Evolutionary conservation across 1,284 basidiomycete species (phyloP), one percentile per base, ranked within the genome.

Genomic region (Agroathelia rolfsii): DNA sequence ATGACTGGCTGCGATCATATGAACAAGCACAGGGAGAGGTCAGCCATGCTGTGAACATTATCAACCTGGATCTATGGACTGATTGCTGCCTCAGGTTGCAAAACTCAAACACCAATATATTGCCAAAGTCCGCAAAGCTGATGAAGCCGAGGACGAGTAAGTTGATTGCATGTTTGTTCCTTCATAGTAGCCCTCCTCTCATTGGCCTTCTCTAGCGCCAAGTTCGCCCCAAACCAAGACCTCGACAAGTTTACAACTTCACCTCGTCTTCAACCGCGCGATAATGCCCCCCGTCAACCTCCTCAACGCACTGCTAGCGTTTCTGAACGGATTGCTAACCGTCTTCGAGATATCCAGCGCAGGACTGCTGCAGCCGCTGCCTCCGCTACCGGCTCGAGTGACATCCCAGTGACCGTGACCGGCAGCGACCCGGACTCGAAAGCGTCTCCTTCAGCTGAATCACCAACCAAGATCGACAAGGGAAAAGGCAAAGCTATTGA

Each of bases 101-200:
- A 79, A 80, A 53, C 58, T 88, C 37, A 87, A 83, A 55, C 69
- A 78, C 36, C 63, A 72, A 28, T 92, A 92, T 48, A 52, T 85
- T n/a, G 57, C 64, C 19, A 92, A 89, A 56, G 76, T 72, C 1
- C 72, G 84, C 32, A 68, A 71, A 22, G 87, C 87, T 3, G 88
- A 93, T 44, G 88, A 93, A 50, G 78, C 81, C 17, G 87, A 89
- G 50, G 88, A 93, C 52, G 87, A 92, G 87, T 92, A 56, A 50
- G 82, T 61, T 12, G 22, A 20, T 3, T 3, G 16, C 19, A n/a
- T n/a, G n/a, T n/a, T n/a, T n/a, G n/a, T n/a, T n/a, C n/a, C n/a
- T n/a, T n/a, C n/a, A n/a, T n/a, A n/a, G n/a, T n/a, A n/a, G n/a
- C n/a, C n/a, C n/a, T n/a, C n/a, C n/a, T n/a, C n/a, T n/a, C n/a